A percentile compares a stretch with the other conserved stretches of the same genome.
These are phyloP conservation scores for Pichia nanzhaoensis DNA, from an alignment of 805 yeast genomes.

Conservation along the genomic window DNA sequence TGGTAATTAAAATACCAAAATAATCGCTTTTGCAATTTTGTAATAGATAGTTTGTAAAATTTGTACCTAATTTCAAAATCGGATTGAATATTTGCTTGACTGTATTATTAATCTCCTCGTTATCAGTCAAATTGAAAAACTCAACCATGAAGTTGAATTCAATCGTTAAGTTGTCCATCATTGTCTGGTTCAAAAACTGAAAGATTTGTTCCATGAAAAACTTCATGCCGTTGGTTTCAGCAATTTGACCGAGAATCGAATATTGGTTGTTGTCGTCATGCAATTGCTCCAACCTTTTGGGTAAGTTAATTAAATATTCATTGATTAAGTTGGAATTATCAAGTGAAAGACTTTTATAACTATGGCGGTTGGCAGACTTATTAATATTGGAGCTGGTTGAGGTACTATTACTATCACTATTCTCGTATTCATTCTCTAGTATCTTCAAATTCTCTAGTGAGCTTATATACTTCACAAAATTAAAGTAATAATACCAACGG, in stretches of 20 bases:
- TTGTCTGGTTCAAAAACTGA: constrained; percentile 63
- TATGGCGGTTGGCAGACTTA: not conserved
- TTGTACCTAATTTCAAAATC: constrained; percentile 43
- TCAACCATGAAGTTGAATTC: constrained; percentile 70
- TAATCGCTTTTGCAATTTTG: constrained; percentile 45
- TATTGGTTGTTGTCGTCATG: constrained; percentile 38
- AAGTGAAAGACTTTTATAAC: constrained; percentile 1
- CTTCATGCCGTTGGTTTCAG: constrained; percentile 64
- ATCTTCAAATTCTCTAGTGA: constrained; percentile 61
- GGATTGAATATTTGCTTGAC: constrained; percentile 47
- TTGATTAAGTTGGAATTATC: constrained; percentile 27
- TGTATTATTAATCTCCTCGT: constrained; percentile 36
- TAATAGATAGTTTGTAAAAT: constrained; percentile 37
- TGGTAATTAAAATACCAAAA: constrained; percentile 70
- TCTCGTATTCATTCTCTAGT: constrained; percentile 27
- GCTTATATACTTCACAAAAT: constrained; percentile 69
- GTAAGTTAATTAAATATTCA: constrained; percentile 52
- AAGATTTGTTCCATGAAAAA: constrained; percentile 71
- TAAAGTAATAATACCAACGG: constrained; percentile 84
- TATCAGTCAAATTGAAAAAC: constrained; percentile 50
- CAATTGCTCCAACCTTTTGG: constrained; percentile 55
- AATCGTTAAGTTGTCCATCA: constrained; percentile 68
- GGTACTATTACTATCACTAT: constrained; percentile 5
- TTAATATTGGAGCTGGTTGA: not conserved
- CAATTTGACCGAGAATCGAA: constrained; percentile 76